phyloP scores from a whole-genome alignment of 1,139 yeast species.

The Kluyveromyces marxianus region DNA sequence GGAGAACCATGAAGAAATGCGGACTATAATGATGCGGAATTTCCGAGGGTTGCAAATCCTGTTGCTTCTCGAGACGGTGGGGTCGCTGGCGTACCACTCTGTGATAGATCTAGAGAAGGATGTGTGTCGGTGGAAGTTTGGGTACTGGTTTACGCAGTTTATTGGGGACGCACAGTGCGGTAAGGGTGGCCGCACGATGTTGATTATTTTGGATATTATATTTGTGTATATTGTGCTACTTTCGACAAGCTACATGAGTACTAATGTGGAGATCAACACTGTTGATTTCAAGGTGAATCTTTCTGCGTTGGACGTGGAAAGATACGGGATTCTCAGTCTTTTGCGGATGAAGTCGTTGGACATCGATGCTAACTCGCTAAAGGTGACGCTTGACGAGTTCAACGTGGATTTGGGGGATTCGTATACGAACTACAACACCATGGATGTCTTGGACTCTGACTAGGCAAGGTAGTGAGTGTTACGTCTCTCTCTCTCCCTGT shows the following conservation, averaged over 20 bases:
- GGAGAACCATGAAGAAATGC: slow-evolving; percentile 3
- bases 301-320: slow-evolving; percentile 9
- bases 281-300: slow-evolving; percentile 8
- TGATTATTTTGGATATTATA: slow-evolving; percentile 13
- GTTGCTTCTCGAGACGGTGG: slow-evolving; percentile 11
- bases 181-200: slow-evolving; percentile 12
- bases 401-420: slow-evolving; percentile 3
- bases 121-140: slow-evolving; percentile 13
- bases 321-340: slow-evolving; percentile 16
- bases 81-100: slow-evolving; percentile 12
- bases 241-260: slow-evolving; percentile 9
- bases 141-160: slow-evolving; percentile 14
- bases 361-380: slow-evolving; percentile 1
- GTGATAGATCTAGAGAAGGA: slow-evolving; percentile 10
- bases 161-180: slow-evolving; percentile 17
- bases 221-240: slow-evolving; percentile 11
- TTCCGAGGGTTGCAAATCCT: slow-evolving; percentile 13
- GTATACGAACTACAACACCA: slow-evolving; percentile 1
- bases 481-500: not conserved
- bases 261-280: slow-evolving; percentile 9
- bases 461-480: not conserved
- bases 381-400: slow-evolving; percentile 9
- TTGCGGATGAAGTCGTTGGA: slow-evolving; percentile 11
- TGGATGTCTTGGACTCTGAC: not conserved
- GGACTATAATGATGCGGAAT: slow-evolving; percentile 6